Conservation (phyloP, 345 rosid genomes). For the Syzygium grande region DNA sequence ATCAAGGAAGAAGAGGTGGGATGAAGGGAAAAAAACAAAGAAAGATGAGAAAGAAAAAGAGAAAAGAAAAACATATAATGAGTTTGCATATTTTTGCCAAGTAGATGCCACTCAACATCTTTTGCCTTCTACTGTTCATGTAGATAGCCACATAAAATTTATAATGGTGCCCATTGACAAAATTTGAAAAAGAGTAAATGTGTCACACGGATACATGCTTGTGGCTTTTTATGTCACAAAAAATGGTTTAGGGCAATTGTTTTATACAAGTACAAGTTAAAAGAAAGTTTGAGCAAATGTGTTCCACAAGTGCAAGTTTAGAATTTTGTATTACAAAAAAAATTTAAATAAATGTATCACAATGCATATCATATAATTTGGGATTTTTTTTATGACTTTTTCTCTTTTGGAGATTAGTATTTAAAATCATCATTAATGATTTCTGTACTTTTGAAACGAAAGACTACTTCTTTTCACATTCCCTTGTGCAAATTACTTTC, state of each 20-base stretch:
- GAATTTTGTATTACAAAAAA: neutral
- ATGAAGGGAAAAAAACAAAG: neutral
- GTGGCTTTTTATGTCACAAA: neutral
- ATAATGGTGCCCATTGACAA: accelerated
- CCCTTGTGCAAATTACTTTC: neutral
- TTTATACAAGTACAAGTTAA: accelerated
- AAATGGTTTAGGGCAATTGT: neutral
- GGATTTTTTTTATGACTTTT: neutral
- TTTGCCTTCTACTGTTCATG: accelerated
- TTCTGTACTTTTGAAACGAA: neutral
- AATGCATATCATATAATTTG: neutral
- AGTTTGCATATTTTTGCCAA: neutral
- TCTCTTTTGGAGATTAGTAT: neutral
- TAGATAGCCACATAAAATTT: neutral
- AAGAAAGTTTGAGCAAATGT: neutral
- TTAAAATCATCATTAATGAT: neutral
- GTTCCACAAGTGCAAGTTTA: no score
- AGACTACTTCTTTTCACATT: neutral
- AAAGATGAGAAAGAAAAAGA: neutral
- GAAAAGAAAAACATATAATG: neutral
- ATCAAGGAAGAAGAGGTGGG: neutral
- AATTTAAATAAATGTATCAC: neutral
- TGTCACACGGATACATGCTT: neutral
- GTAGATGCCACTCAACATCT: accelerated
- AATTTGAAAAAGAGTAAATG: neutral